Base-by-base conservation (phyloP, 1,284 basidiomycete species). In the Psilocybe mexicana region DNA sequence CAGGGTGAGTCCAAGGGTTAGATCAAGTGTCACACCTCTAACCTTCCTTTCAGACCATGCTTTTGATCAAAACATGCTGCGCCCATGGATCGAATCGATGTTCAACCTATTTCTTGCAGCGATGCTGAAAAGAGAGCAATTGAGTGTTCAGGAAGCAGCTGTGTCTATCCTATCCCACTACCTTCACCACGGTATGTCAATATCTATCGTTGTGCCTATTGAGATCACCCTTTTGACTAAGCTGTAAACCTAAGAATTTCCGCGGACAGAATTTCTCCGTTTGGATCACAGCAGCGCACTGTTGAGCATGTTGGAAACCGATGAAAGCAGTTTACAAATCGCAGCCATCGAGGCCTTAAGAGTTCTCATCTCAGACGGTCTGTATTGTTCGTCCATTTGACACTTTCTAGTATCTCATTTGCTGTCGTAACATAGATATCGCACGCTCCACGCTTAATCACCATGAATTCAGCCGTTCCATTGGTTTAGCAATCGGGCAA, bases 61-160 rank as follows among this genome's bases (percentile, higher is more conserved):
- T 30, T 46, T 43, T 45, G 45, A 49, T 6, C 56, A 50, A 24
- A 33, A 49, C 6, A 57, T 57, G 55, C 25, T 57, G 1, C 18
- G 35, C 12, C 55, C 59, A 7, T 58, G 59, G 55, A 61, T 61
- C 35, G 52, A 61, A 18, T 33, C 43, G 23, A 46, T 61, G 5
- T 58, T 61, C 30, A 44, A 43, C 7, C 8, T 58, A 3, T 52
- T 57, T 38, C 44, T 61, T 18, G 54, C 55, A 28, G 59, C 55
- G 8, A 47, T 61, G 33, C 40, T 61, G 23, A 61, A 55, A 47
- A 61, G 46, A 36, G 33, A 58, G 18, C 49, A 58, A 18, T 40
- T 61, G 28, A 58, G 55, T 35, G 50, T 61, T 10, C 59, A 61
- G 26, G 52, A 61, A 43, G 38, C 59, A 26, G 52, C 55, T 3